phyloP scores from a whole-genome alignment of 176 grass and related monocot genomes.

The Triticum timopheevii region DNA sequence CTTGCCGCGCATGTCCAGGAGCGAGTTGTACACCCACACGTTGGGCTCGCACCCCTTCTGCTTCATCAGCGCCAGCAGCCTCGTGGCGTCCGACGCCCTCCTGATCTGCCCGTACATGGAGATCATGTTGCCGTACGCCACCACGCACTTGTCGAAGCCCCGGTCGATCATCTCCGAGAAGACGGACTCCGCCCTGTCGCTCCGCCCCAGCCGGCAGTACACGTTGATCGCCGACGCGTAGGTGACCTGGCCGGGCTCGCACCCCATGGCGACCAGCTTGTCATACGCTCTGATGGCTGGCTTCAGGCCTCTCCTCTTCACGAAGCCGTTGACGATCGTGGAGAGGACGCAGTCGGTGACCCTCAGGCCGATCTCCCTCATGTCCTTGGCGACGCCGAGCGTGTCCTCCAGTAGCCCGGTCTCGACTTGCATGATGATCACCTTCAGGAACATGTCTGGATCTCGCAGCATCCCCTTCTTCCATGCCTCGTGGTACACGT shows the following conservation, averaged over 20 bases:
- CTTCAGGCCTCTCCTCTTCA: conserved; percentile 68
- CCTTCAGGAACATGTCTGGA: conserved; percentile 74
- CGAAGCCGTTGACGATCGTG: conserved; percentile 80
- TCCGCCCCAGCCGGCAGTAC: conserved; percentile 70
- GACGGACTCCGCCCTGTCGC: conserved; percentile 60
- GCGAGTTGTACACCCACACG: conserved; percentile 83
- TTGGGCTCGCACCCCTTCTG: conserved; percentile 83
- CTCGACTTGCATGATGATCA: conserved; percentile 75
- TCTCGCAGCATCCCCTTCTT: conserved; percentile 63
- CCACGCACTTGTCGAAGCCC: conserved; percentile 76
- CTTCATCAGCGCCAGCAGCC: conserved; percentile 86
- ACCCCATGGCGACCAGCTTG: conserved; percentile 47
- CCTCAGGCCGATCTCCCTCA: conserved; percentile 65
- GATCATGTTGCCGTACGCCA: conserved; percentile 92
- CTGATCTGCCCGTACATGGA: conserved; percentile 86
- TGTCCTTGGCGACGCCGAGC: conserved; percentile 54
- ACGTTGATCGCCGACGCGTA: conserved; percentile 85
- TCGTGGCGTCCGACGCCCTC: conserved; percentile 63
- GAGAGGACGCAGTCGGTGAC: conserved; percentile 78
- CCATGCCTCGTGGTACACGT: conserved; percentile 69
- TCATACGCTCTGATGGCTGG: conserved; percentile 72
- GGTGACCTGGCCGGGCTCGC: conserved; percentile 89
- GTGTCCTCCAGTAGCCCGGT: conserved; percentile 54
- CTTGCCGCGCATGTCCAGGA: conserved; percentile 80
- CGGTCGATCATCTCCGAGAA: conserved; percentile 82